Conservation (phyloP, 768 basidiomycete genomes). For the Suillus plorans region DNA sequence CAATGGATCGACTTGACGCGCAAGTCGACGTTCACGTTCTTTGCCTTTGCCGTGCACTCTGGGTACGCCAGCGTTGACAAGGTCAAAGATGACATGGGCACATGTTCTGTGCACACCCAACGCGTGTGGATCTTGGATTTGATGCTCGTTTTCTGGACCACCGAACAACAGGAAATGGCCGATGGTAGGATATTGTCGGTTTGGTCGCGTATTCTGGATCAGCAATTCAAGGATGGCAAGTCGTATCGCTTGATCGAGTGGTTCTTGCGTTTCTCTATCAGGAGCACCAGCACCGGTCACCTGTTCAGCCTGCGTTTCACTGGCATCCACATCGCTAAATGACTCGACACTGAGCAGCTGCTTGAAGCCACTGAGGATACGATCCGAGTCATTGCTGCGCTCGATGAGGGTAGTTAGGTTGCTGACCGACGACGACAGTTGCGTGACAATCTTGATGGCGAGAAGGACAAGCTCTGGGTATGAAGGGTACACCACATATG, state of each 20-base stretch:
- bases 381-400: constrained; percentile 79
- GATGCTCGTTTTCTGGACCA: constrained; percentile 52
- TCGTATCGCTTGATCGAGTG: constrained; percentile 67
- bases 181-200: constrained; percentile 72
- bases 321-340: constrained; percentile 54
- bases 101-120: constrained; percentile 68
- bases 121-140: constrained; percentile 78
- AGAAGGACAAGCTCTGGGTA: constrained; percentile 75
- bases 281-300: constrained; percentile 75
- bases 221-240: constrained; percentile 80
- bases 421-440: constrained; percentile 69
- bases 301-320: constrained; percentile 61
- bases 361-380: constrained; percentile 80
- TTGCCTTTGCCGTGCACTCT: constrained; percentile 46
- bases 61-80: constrained; percentile 73
- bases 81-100: constrained; percentile 77
- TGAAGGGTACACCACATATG: constrained; percentile 68
- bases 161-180: constrained; percentile 89
- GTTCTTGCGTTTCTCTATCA: constrained; percentile 43
- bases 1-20: constrained; percentile 44
- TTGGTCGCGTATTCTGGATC: constrained; percentile 67
- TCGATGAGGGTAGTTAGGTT: constrained; percentile 79
- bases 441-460: constrained; percentile 72
- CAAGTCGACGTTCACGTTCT: constrained; percentile 32
- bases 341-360: constrained; percentile 63